Evolutionary conservation across 1,139 yeast species (phyloP), one percentile per base, ranked within the genome.

Genomic region (Taphrina flavorubra): DNA sequence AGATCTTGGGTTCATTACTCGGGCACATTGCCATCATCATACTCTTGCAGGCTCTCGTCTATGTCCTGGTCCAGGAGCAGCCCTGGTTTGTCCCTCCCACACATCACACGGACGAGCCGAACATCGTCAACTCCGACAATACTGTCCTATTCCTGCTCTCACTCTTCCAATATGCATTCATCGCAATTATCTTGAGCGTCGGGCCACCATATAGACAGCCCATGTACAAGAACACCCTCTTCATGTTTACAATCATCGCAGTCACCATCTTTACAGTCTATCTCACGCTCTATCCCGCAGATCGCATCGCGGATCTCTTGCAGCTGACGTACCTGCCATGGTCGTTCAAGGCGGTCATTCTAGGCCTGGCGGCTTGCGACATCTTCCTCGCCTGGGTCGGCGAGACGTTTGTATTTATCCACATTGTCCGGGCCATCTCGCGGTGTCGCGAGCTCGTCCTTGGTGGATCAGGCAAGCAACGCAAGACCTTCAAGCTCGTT

Each of bases 151-250:
- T 94, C 78, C 83, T 87, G 67, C 87, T 85, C 74, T 85, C 97
- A 1, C 90, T 92, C 75, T 89, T 90, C 80, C 99, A 94, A 80
- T 95, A 94, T 77, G 89, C 95, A 66, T 80, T 91, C 70, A 84
- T 88, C 69, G 97, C 98, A 0, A 80, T 91, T 44, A 86, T 92
- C 25, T 81, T 94, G 71, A 89, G 96, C 40, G 90, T 86, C 39
- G 99, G 99, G 0, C 95, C 96, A 13, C 99, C 99, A n/a, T 95
- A 91, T 77, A 83, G 99, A 70, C 88, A 90, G 75, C 87, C 95
- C 0, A 84, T 89, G 75, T 77, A 80, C 49, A 82, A 85, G 72
- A 94, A 94, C 58, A 68, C 74, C 10, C 96, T 96, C 8, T 92
- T 91, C 75, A 80, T 94, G 69, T 65, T 81, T 1, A 90, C 92